A percentile compares a stretch with the other conserved stretches of the same genome.
Conservation (phyloP, 495 filamentous ascomycete species). For the Alectoria sarmentosa region DNA sequence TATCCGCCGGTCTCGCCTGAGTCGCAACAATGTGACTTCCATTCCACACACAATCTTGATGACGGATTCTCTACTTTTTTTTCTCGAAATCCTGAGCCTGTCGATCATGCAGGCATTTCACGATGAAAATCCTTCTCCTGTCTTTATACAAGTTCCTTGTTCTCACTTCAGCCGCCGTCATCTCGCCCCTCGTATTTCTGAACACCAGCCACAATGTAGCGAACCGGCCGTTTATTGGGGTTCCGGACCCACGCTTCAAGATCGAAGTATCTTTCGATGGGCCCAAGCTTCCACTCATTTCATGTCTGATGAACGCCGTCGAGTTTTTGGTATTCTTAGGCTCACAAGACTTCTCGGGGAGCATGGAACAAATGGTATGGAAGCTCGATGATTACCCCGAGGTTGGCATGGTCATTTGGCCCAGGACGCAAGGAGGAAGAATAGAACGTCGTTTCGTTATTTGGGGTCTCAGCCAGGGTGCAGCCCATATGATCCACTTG, state of each 20-base stretch:
- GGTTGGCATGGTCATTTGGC: background rate
- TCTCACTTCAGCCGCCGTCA: conserved; percentile 2
- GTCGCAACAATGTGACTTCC: background rate
- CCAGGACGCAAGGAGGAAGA: no score
- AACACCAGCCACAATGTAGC: background rate
- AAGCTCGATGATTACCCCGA: background rate
- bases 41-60: background rate
- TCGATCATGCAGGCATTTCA: background rate
- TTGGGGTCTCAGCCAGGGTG: conserved; percentile 1
- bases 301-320: background rate
- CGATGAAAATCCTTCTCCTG: background rate
- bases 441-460: background rate
- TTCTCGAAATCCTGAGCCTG: background rate
- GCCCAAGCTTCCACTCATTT: background rate
- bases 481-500: background rate
- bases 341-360: background rate
- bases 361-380: background rate
- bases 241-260: background rate
- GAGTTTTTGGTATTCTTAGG: background rate
- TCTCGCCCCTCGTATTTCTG: background rate
- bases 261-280: background rate
- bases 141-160: background rate
- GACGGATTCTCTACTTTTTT: background rate
- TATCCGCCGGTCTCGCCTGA: background rate
- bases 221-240: background rate